Conservation (phyloP, 192 early-diverging fungal species). For the Backusella circina region DNA sequence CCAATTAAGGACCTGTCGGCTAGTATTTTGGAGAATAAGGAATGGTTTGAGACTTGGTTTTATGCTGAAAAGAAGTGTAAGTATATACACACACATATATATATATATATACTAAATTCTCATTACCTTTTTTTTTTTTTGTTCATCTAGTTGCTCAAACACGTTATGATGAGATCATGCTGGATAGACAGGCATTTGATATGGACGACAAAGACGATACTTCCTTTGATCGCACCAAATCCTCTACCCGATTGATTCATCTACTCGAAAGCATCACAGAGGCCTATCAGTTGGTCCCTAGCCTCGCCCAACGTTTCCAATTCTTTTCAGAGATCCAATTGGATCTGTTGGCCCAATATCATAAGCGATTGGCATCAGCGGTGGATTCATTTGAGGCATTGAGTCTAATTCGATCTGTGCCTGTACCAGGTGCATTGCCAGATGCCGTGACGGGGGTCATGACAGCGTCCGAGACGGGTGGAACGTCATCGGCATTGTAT, state of each 20-base stretch:
- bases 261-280: constrained; percentile 61
- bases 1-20: constrained; percentile 15
- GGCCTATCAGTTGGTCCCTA: constrained; percentile 55
- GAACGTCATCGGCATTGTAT: constrained; percentile 37
- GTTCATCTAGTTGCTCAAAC: constrained; percentile 53
- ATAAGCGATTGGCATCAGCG: constrained; percentile 45
- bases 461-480: constrained; percentile 30
- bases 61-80: constrained; percentile 62
- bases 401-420: constrained; percentile 38
- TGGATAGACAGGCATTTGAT: constrained; percentile 59
- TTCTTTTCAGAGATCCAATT: constrained; percentile 63
- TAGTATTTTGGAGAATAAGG: constrained; percentile 50
- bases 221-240: constrained; percentile 51
- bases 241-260: constrained; percentile 55
- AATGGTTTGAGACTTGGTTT: constrained; percentile 67
- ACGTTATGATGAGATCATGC: constrained; percentile 61
- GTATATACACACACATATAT: not conserved
- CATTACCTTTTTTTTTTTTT: no score
- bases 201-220: constrained; percentile 39
- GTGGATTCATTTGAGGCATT: constrained; percentile 51
- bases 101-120: not conserved
- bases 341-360: constrained; percentile 53
- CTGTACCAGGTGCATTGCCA: constrained; percentile 51
- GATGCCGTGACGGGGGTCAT: constrained; percentile 44
- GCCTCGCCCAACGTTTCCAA: constrained; percentile 51